Evolutionary conservation across 768 basidiomycete genomes (phyloP).

Genomic region (Suillus hirtellus): DNA sequence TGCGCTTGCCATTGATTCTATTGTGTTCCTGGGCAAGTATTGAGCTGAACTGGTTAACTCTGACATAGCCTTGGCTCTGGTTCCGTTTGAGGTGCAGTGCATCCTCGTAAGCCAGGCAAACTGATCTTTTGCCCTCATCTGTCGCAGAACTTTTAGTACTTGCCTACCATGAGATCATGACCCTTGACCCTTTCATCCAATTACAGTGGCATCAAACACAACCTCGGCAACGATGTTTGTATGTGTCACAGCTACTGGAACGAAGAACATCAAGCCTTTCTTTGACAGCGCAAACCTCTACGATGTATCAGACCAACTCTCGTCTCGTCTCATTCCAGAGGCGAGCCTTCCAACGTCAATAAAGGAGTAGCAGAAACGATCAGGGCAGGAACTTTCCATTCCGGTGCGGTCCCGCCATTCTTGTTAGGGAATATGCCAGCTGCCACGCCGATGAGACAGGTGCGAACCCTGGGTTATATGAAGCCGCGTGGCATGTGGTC

Average conservation of each 20-base stretch:
- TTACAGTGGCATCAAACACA: conserved; percentile 20
- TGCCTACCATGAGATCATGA: conserved; percentile 9
- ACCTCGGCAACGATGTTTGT: conserved; percentile 20
- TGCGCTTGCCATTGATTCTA: conserved; percentile 20
- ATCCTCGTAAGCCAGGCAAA: conserved; percentile 15
- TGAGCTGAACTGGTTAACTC: conserved; percentile 17
- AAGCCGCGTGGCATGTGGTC: conserved; percentile 18
- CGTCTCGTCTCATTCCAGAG: conserved; percentile 23
- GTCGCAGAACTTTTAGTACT: conserved; percentile 12
- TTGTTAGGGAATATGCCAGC: conserved; percentile 20
- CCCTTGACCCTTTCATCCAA: conserved; percentile 16
- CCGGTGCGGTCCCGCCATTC: not conserved
- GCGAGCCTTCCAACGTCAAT: conserved; percentile 18
- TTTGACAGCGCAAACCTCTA: conserved; percentile 17
- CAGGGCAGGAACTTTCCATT: conserved; percentile 19
- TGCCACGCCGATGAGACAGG: conserved; percentile 18
- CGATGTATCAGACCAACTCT: conserved; percentile 18
- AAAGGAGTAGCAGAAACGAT: conserved; percentile 19
- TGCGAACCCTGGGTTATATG: conserved; percentile 22
- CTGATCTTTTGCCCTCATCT: not conserved
- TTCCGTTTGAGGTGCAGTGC: conserved; percentile 14
- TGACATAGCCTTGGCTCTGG: conserved; percentile 16
- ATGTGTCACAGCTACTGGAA: conserved; percentile 13
- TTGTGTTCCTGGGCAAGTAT: conserved; percentile 21
- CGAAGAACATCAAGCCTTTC: conserved; percentile 13